phyloP scores from a whole-genome alignment of 768 basidiomycete genomes.

The Zangia roseola region DNA sequence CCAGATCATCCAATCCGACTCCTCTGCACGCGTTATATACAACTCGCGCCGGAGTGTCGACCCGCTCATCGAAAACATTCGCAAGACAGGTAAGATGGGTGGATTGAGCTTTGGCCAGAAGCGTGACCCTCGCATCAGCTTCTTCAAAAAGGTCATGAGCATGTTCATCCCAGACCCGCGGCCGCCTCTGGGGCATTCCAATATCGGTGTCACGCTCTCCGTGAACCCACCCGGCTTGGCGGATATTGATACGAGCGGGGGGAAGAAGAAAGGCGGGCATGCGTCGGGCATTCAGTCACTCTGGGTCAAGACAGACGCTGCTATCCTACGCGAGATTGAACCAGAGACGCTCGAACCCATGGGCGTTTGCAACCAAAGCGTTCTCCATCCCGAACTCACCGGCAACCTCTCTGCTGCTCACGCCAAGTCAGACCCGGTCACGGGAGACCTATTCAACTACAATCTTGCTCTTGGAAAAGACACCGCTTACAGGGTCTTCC shows the following conservation, averaged over 20 bases:
- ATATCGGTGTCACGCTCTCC: slow-evolving; percentile 29
- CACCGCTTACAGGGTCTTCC: slow-evolving; percentile 34
- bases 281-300: slow-evolving; percentile 25
- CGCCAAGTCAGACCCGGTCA: slow-evolving; percentile 34
- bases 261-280: slow-evolving; percentile 23
- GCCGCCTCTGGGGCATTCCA: slow-evolving; percentile 7
- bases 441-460: slow-evolving; percentile 39
- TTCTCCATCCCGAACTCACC: slow-evolving; percentile 33
- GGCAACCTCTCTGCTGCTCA: slow-evolving; percentile 37
- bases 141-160: slow-evolving; percentile 31
- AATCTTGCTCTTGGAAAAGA: slow-evolving; percentile 27
- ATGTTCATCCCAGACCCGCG: slow-evolving; percentile 23
- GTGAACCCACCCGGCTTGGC: slow-evolving; percentile 28
- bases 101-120: slow-evolving; percentile 26
- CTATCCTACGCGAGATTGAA: no score
- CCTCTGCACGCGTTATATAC: slow-evolving; percentile 27
- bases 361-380: no score
- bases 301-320: no score
- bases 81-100: slow-evolving; percentile 20
- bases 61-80: slow-evolving; percentile 28
- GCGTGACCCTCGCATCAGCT: no score
- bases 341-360: no score
- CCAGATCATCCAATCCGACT: slow-evolving; percentile 32
- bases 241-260: slow-evolving; percentile 20
- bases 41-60: no score